phyloP scores from a whole-genome alignment of 441 rosid species.

The Erysimum pusillum region DNA sequence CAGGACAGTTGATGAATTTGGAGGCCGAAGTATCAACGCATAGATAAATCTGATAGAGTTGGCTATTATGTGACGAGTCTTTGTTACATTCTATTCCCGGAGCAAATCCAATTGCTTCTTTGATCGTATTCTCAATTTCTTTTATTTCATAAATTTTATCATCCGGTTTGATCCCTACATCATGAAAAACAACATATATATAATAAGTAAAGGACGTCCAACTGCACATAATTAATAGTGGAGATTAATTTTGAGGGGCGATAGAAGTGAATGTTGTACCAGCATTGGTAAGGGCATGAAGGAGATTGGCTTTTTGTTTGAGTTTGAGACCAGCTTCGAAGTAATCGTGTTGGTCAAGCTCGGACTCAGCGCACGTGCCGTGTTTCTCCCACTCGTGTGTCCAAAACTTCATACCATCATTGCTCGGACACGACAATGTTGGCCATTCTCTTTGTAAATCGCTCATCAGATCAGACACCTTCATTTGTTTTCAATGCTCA shows the following conservation, averaged over 20 bases:
- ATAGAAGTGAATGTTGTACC: slow-evolving; percentile 43
- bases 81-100: slow-evolving; percentile 77
- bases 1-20: slow-evolving; percentile 63
- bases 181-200: background rate
- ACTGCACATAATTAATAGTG: background rate
- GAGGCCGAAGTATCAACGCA: slow-evolving; percentile 71
- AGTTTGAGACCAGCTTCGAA: slow-evolving; percentile 73
- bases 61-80: slow-evolving; percentile 65
- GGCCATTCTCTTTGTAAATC: slow-evolving; percentile 74
- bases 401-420: slow-evolving; percentile 81
- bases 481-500: background rate
- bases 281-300: slow-evolving; percentile 59
- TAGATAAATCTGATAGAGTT: slow-evolving; percentile 77
- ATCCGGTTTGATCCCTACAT: slow-evolving; percentile 54
- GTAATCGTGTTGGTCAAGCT: slow-evolving; percentile 80
- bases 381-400: slow-evolving; percentile 90
- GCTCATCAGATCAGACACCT: slow-evolving; percentile 68
- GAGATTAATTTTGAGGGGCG: background rate
- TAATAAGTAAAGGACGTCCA: background rate
- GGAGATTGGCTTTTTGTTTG: slow-evolving; percentile 69
- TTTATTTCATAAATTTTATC: slow-evolving; percentile 51
- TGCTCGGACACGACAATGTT: slow-evolving; percentile 79
- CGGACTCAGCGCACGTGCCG: slow-evolving; percentile 89
- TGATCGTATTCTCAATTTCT: slow-evolving; percentile 46
- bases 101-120: slow-evolving; percentile 53